phyloP scores from a whole-genome alignment of 495 filamentous ascomycete species.

The Penicillium riverlandense region DNA sequence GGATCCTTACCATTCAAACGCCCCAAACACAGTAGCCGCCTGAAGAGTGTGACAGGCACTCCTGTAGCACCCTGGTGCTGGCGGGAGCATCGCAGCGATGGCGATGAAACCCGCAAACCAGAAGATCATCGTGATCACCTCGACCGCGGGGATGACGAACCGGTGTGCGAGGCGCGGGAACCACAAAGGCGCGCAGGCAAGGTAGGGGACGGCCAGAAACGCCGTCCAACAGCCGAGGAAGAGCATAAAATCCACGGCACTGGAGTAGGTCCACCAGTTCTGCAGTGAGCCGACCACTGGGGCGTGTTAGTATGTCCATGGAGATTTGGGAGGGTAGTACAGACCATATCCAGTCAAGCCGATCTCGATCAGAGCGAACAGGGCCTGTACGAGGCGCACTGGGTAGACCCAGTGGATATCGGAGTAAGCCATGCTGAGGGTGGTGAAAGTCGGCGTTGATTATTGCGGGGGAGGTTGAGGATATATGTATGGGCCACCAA shows the following conservation, averaged over 20 bases:
- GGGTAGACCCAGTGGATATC: slow-evolving; percentile 45
- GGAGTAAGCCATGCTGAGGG: slow-evolving; percentile 14
- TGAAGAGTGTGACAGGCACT: slow-evolving; percentile 36
- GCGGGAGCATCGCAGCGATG: slow-evolving; percentile 49
- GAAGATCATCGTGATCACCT: slow-evolving; percentile 22
- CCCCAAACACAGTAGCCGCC: slow-evolving; percentile 37
- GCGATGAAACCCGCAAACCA: slow-evolving; percentile 69
- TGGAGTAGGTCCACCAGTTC: slow-evolving; percentile 20
- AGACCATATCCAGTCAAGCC: slow-evolving; percentile 65
- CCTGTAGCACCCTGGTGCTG: slow-evolving; percentile 33
- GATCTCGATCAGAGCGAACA: slow-evolving; percentile 65
- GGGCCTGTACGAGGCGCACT: slow-evolving; percentile 54
- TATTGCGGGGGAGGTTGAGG: neutral
- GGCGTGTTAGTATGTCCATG: neutral
- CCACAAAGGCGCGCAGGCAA: slow-evolving; percentile 51
- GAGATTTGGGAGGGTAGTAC: slow-evolving; percentile 8
- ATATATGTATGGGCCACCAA: neutral
- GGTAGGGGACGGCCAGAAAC: slow-evolving; percentile 50
- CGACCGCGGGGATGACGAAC: slow-evolving; percentile 17
- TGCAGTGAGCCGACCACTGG: slow-evolving; percentile 21
- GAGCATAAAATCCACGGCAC: slow-evolving; percentile 54
- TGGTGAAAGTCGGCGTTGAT: neutral
- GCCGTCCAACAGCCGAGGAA: slow-evolving; percentile 63
- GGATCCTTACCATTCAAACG: slow-evolving; percentile 39
- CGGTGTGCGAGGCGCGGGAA: slow-evolving; percentile 47